Conservation (phyloP, 176 grass and related monocot species). For the Rhynchospora breviuscula region DNA sequence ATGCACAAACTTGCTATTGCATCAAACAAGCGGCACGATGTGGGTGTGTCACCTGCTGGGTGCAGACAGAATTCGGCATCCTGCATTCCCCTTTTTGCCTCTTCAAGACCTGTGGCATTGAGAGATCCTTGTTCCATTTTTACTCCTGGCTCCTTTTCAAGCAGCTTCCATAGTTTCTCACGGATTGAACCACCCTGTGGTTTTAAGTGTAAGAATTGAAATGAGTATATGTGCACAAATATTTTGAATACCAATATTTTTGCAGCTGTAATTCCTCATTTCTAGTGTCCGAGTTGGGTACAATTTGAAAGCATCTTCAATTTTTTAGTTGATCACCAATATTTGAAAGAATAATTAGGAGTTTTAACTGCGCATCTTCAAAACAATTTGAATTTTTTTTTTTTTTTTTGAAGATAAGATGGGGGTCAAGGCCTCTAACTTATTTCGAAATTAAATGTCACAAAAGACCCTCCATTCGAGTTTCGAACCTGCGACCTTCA, state of each 20-base stretch:
- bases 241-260: neutral
- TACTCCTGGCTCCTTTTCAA: slow-evolving; percentile 54
- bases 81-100: slow-evolving; percentile 68
- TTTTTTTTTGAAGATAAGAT: too few species aligned
- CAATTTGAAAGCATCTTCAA: neutral
- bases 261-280: neutral
- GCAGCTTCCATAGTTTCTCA: slow-evolving; percentile 73
- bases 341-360: neutral
- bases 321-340: neutral
- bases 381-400: too few species aligned
- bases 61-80: slow-evolving; percentile 70
- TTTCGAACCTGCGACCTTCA: too few species aligned
- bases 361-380: neutral
- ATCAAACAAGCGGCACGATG: slow-evolving; percentile 67
- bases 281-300: neutral
- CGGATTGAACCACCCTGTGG: slow-evolving; percentile 73
- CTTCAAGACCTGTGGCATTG: slow-evolving; percentile 57
- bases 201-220: neutral
- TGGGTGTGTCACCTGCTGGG: slow-evolving; percentile 79
- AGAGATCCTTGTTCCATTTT: slow-evolving; percentile 82
- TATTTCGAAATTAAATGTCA: too few species aligned
- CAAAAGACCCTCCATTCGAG: too few species aligned
- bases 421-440: too few species aligned
- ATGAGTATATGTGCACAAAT: neutral
- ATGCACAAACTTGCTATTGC: slow-evolving; percentile 72